Percentiles rank a stretch among this genome's conserved stretches.
These are phyloP conservation scores for Eutrema heterophyllum DNA, from an alignment of 345 rosid genomes.

Conservation along the genomic window DNA sequence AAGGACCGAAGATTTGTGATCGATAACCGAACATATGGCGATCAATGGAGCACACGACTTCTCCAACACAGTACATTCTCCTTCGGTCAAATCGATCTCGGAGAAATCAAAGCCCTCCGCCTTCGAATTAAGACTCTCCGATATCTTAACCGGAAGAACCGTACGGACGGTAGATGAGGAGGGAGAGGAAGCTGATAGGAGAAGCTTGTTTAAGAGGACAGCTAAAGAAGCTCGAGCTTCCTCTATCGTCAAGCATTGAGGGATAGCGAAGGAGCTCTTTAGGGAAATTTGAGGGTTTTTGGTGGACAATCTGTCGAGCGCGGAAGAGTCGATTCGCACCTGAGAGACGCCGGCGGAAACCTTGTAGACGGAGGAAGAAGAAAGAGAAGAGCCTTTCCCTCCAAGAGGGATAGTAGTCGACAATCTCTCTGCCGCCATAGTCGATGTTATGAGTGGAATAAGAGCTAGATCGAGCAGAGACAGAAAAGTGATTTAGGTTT, in stretches of 20 bases:
- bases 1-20: conserved; percentile 40
- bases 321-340: conserved; percentile 49
- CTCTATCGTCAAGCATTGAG: conserved; percentile 16
- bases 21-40: conserved; percentile 50
- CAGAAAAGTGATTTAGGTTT: no score
- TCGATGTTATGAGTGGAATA: no score
- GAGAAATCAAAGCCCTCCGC: background rate
- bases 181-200: conserved; percentile 1
- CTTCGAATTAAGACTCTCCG: conserved; percentile 23
- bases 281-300: conserved; percentile 3
- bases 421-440: background rate
- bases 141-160: conserved; percentile 29
- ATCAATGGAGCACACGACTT: conserved; percentile 24
- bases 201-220: conserved; percentile 49
- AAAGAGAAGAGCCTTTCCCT: conserved; percentile 48
- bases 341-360: conserved; percentile 36
- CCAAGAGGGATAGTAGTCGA: conserved; percentile 25
- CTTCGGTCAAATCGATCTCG: conserved; percentile 35
- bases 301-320: conserved; percentile 35
- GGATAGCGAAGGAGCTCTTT: background rate
- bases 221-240: conserved; percentile 45
- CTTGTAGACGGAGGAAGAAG: conserved; percentile 40
- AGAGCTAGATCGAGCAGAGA: no score
- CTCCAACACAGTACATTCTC: conserved; percentile 33
- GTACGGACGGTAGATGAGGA: conserved; percentile 26